Percentiles rank a stretch among this genome's conserved stretches.
These are phyloP conservation scores for Gonapodya sp. DNA, from an alignment of 192 early-diverging fungal species.

Conservation along the genomic window DNA sequence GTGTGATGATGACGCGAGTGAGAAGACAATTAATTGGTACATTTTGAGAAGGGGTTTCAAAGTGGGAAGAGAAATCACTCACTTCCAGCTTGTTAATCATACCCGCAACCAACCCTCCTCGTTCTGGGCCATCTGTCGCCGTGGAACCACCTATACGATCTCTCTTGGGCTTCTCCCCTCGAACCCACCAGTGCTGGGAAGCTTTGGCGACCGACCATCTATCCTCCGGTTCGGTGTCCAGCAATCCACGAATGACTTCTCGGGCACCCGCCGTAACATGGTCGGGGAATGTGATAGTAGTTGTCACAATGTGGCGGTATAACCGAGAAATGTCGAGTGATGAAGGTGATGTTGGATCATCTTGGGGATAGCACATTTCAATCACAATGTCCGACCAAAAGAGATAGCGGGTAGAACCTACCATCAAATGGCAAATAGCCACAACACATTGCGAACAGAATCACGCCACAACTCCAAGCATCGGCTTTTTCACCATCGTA, in stretches of 20 bases:
- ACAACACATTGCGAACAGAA: constrained; percentile 35
- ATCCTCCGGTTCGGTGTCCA: not conserved
- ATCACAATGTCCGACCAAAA: not conserved
- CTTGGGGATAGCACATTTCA: not conserved
- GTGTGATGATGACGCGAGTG: too few species aligned
- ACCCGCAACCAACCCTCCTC: not conserved
- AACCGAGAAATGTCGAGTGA: not conserved
- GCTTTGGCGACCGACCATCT: not conserved
- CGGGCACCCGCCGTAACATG: not conserved
- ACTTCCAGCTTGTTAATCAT: not conserved
- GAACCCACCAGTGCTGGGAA: not conserved
- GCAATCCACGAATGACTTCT: not conserved
- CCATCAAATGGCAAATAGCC: constrained; percentile 18
- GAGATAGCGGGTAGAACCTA: not conserved
- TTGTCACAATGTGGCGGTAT: not conserved
- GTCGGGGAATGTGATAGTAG: not conserved
- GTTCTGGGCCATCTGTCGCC: not conserved
- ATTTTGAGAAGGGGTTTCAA: too few species aligned
- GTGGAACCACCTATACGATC: not conserved
- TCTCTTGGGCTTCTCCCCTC: not conserved
- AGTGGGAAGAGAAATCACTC: not conserved
- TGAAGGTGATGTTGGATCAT: not conserved
- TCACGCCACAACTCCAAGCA: constrained; percentile 98
- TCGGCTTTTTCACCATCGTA: constrained; percentile 95
- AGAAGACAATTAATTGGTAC: too few species aligned